A percentile compares a stretch with the other conserved stretches of the same genome.
phyloP scores from a whole-genome alignment of 495 filamentous ascomycete genomes.

The Podospora tetraspora region DNA sequence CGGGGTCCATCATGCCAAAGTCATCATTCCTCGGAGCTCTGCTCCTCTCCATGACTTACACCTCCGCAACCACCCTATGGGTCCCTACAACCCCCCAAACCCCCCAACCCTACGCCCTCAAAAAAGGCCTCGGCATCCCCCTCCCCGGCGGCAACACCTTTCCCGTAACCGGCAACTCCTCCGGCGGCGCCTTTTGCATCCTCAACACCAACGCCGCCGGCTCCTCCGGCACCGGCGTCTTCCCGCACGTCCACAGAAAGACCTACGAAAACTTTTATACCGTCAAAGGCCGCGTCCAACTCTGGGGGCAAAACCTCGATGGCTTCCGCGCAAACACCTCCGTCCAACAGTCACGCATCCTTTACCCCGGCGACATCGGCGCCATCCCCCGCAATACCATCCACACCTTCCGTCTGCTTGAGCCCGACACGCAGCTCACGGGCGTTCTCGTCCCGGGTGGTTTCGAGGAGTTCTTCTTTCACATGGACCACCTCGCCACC shows the following conservation, averaged over 20 bases:
- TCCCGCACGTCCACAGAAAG: conserved; percentile 39
- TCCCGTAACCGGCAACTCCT: conserved; percentile 40
- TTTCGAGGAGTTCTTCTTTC: conserved; percentile 33
- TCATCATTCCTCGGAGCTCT: not conserved
- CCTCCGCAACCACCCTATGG: conserved; percentile 9
- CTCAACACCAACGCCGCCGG: conserved; percentile 39
- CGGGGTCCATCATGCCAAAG: not conserved
- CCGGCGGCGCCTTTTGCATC: conserved; percentile 39
- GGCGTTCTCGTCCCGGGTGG: conserved; percentile 43
- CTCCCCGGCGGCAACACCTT: conserved; percentile 24
- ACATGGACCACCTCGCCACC: not conserved
- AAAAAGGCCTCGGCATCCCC: conserved; percentile 13
- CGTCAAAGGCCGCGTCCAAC: conserved; percentile 41
- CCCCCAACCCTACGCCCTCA: conserved; percentile 11
- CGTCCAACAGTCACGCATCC: conserved; percentile 31
- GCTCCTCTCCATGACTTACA: not conserved
- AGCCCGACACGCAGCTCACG: conserved; percentile 43
- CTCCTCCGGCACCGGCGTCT: conserved; percentile 23
- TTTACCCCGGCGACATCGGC: conserved; percentile 40
- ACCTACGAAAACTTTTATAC: conserved; percentile 47
- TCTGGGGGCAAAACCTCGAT: conserved; percentile 38
- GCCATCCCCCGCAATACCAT: conserved; percentile 39
- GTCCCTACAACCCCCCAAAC: conserved; percentile 12
- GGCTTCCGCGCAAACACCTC: conserved; percentile 12
- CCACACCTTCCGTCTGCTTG: conserved; percentile 43